These are phyloP conservation scores for Acanthamoeba culbertsoni DNA, from an alignment of 208 protist species.

Conservation along the genomic window DNA sequence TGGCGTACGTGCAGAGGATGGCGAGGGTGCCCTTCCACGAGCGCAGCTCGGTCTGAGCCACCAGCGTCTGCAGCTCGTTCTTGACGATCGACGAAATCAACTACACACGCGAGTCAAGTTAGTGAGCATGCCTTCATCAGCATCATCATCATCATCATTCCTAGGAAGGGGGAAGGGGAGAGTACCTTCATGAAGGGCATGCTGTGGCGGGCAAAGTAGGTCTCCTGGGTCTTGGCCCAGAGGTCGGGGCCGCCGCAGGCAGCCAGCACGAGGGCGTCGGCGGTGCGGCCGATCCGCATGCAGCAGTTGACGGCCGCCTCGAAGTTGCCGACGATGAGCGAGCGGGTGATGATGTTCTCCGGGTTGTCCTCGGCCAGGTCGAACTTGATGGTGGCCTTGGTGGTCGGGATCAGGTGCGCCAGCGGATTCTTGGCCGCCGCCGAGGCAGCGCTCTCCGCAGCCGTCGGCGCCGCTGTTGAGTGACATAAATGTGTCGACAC, in stretches of 20 bases:
- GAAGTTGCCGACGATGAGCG: slow-evolving; percentile 80
- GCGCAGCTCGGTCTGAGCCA: slow-evolving; percentile 57
- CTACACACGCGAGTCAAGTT: neutral
- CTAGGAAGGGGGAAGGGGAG: neutral
- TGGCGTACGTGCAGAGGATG: slow-evolving; percentile 79
- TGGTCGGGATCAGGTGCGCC: neutral
- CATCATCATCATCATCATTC: neutral
- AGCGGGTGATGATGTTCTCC: slow-evolving; percentile 50
- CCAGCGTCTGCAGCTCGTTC: slow-evolving; percentile 72
- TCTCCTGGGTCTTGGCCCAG: slow-evolving; percentile 74
- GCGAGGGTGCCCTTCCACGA: slow-evolving; percentile 82
- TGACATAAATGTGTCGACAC: neutral
- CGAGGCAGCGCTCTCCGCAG: neutral
- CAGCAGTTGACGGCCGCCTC: slow-evolving; percentile 77
- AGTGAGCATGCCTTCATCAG: neutral
- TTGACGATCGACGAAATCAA: slow-evolving; percentile 70
- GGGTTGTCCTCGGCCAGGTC: neutral
- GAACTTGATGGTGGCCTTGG: slow-evolving; percentile 14
- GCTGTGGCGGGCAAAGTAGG: slow-evolving; percentile 70
- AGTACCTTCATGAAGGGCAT: slow-evolving; percentile 69
- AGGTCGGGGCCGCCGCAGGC: slow-evolving; percentile 70
- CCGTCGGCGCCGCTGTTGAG: no score
- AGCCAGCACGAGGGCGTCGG: slow-evolving; percentile 82
- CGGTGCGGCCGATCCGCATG: slow-evolving; percentile 69
- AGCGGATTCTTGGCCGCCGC: neutral